Conservation (phyloP, 805 yeast genomes). For the Kurtzmaniella fragi region DNA sequence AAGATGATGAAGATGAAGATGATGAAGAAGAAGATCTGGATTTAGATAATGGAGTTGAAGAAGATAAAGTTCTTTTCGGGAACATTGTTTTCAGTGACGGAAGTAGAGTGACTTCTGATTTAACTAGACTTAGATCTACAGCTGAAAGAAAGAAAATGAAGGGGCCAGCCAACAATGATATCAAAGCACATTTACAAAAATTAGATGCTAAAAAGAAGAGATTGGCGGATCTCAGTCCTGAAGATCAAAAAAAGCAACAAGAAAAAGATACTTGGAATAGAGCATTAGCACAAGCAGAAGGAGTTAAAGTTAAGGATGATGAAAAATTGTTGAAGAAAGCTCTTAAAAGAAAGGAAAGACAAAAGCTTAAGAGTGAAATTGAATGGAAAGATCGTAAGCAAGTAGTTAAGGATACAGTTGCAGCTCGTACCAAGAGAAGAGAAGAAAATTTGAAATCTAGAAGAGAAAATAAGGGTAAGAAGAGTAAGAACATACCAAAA, state of each 20-base stretch:
- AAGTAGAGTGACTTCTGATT: conserved; percentile 69
- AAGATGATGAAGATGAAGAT: conserved; percentile 24
- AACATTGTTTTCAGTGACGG: conserved; percentile 83
- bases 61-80: conserved; percentile 58
- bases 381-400: conserved; percentile 93
- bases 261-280: conserved; percentile 83
- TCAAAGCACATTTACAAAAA: conserved; percentile 73
- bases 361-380: conserved; percentile 77
- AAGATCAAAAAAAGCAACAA: conserved; percentile 52
- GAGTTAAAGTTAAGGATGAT: conserved; percentile 82
- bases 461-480: conserved; percentile 78
- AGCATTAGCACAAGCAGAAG: conserved; percentile 83
- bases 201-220: conserved; percentile 71
- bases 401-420: conserved; percentile 67
- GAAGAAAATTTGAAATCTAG: conserved; percentile 86
- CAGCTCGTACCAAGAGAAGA: conserved; percentile 77
- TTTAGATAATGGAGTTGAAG: conserved; percentile 24
- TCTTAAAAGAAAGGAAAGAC: conserved; percentile 73
- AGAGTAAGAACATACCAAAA: conserved; percentile 67
- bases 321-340: conserved; percentile 85
- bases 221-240: conserved; percentile 52
- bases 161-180: conserved; percentile 83
- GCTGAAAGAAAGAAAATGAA: conserved; percentile 52
- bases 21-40: conserved; percentile 26
- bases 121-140: conserved; percentile 45